Base-by-base conservation (phyloP, 139 green algal genomes). In the Closterium sp. region DNA sequence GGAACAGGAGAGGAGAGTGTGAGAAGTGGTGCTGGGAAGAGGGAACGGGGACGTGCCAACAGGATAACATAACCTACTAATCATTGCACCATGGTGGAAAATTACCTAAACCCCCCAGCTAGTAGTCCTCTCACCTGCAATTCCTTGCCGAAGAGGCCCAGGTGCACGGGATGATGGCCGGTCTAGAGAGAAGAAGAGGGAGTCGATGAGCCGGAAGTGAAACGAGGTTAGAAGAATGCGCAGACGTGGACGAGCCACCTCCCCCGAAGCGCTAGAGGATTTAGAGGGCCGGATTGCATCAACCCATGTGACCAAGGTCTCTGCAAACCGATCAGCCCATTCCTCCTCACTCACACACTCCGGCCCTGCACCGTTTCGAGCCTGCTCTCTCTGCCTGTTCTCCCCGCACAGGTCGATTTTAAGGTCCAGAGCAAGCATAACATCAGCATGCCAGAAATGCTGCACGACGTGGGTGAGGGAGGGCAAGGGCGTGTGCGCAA, bases 371-470 rank as follows among this genome's bases (percentile, higher is more conserved):
- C 50, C 10, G 17, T 73, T 24, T 73, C 10, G 50, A 73, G 10
- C 50, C 50, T 73, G 13, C 50, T 73, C 50, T 73, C 2, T 73
- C 50, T 73, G 50, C 17, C 50, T 73, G 50, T 24, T 73, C 50
- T 22, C 50, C 50, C 50, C 50, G 17, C 50, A 73, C 50, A 73
- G 50, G 50, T 73, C 50, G 24, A 73, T 73, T 3, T 73, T 73
- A 22, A 73, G 50, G 50, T 73, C 50, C 17, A 73, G 50, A 73
- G 50, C 50, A 17, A 73, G 50, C 1, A 11, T 73, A 22, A 73
- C 17, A 22, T 73, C 50, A 73, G 50, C 32, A 70, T 92, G 28
- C 90, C 90, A 92, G 24, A 92, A 89, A 45, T 27, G 19, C 90
- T 88, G 31, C 22, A 90, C 62, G 11, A 92, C 90, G 31, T 89